phyloP scores from a whole-genome alignment of 2,329 filamentous ascomycete species.

The Colletotrichum sp. region DNA sequence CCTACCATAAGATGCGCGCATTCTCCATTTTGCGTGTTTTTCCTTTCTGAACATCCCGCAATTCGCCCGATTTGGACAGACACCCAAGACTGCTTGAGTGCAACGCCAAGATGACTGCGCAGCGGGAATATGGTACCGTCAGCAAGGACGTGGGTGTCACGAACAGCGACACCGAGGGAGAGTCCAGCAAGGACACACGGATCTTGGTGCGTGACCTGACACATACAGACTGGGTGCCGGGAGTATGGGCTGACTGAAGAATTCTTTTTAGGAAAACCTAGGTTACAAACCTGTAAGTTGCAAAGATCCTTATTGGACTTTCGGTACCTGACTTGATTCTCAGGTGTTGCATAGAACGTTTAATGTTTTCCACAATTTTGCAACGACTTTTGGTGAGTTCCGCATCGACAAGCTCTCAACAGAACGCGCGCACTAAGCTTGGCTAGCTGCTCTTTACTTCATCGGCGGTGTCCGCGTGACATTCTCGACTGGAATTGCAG shows the following conservation, averaged over 20 bases:
- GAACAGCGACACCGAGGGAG: not conserved
- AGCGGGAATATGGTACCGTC: not conserved
- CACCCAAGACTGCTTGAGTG: not conserved
- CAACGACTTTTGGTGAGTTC: slow-evolving; percentile 60
- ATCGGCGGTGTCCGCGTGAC: slow-evolving; percentile 65
- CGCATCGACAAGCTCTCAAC: not conserved
- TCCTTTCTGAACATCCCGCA: not conserved
- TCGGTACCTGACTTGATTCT: not conserved
- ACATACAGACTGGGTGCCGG: not conserved
- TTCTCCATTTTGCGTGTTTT: not conserved
- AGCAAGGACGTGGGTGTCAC: not conserved
- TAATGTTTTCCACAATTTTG: slow-evolving; percentile 63
- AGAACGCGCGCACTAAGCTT: slow-evolving; percentile 11
- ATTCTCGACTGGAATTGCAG: slow-evolving; percentile 66
- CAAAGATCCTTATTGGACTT: not conserved
- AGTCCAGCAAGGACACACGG: not conserved
- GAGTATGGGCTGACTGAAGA: not conserved
- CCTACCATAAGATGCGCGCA: not conserved
- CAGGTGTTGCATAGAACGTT: slow-evolving; percentile 63
- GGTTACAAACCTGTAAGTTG: slow-evolving; percentile 14
- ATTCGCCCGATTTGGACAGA: not conserved
- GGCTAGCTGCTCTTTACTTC: slow-evolving; percentile 63
- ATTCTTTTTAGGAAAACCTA: not conserved
- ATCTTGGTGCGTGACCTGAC: not conserved
- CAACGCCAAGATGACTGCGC: not conserved